Conservation (phyloP, 2,329 filamentous ascomycete species). For the Xylariaceae sp. region DNA sequence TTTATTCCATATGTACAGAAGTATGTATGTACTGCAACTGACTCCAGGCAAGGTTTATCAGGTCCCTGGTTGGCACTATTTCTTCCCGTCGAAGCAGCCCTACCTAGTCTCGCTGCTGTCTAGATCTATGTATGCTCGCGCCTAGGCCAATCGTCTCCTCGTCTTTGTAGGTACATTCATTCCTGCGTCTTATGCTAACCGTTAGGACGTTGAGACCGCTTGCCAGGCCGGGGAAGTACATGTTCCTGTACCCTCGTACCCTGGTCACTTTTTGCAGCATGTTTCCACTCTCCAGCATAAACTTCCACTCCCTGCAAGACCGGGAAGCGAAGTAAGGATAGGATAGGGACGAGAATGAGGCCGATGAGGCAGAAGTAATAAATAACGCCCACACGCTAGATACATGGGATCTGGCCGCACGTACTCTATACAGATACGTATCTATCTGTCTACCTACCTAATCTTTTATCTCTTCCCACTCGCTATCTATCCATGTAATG, state of each 20-base stretch:
- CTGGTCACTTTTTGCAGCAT: constrained; percentile 10
- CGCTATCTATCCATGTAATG: constrained; percentile 11
- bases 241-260: neutral
- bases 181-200: neutral
- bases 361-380: constrained; percentile 14
- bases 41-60: constrained; percentile 9
- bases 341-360: constrained; percentile 15
- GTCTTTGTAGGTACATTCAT: neutral
- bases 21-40: constrained; percentile 10
- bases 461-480: no score
- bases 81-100: constrained; percentile 12
- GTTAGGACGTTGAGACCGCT: constrained; percentile 2
- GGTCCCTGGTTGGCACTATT: neutral
- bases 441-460: constrained; percentile 3
- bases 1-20: constrained; percentile 7
- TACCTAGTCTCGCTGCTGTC: constrained; percentile 11
- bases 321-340: constrained; percentile 16
- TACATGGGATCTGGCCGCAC: constrained; percentile 2
- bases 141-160: constrained; percentile 1
- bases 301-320: constrained; percentile 13
- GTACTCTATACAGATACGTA: neutral
- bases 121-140: constrained; percentile 5
- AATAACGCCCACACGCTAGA: constrained; percentile 4
- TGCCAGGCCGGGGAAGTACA: neutral
- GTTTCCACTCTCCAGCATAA: constrained; percentile 12